These are phyloP conservation scores for Fusarium pseudocircinatum DNA, from an alignment of 2,329 filamentous ascomycete species.

Conservation along the genomic window DNA sequence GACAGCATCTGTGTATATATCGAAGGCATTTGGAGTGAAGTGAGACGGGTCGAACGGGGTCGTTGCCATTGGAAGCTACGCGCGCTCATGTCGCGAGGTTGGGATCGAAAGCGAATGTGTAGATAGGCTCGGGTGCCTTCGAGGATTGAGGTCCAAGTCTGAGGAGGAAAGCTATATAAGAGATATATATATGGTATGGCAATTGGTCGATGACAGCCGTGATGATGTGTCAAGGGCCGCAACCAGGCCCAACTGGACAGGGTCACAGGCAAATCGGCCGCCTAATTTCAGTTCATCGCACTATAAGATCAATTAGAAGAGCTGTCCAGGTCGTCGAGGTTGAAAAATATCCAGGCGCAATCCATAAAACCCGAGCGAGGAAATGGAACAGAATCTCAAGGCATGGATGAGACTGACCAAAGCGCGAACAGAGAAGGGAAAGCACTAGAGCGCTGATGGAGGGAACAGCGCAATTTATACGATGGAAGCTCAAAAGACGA, in stretches of 20 bases:
- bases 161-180: neutral
- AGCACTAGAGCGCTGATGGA: neutral
- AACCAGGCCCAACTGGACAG: conserved; percentile 46
- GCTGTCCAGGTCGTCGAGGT: conserved; percentile 12
- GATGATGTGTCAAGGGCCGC: conserved; percentile 40
- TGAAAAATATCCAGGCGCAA: conserved; percentile 8
- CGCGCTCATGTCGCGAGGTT: conserved; percentile 44
- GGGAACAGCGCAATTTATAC: conserved; percentile 34
- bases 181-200: conserved; percentile 5
- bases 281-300: conserved; percentile 51
- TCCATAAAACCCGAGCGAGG: conserved; percentile 17
- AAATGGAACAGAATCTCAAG: conserved; percentile 8
- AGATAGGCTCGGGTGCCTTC: conserved; percentile 16
- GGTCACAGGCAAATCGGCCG: conserved; percentile 47
- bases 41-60: conserved; percentile 58
- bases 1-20: conserved; percentile 63
- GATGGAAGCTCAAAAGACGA: conserved; percentile 1
- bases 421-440: conserved; percentile 17
- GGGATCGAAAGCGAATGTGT: neutral
- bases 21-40: conserved; percentile 59
- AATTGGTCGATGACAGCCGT: conserved; percentile 26
- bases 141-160: neutral
- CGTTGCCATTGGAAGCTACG: conserved; percentile 59
- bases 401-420: conserved; percentile 34
- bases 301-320: conserved; percentile 31